Evolutionary conservation across 352 stramenopile genomes (phyloP).

Genomic region (Aphanomyces stellatus): DNA sequence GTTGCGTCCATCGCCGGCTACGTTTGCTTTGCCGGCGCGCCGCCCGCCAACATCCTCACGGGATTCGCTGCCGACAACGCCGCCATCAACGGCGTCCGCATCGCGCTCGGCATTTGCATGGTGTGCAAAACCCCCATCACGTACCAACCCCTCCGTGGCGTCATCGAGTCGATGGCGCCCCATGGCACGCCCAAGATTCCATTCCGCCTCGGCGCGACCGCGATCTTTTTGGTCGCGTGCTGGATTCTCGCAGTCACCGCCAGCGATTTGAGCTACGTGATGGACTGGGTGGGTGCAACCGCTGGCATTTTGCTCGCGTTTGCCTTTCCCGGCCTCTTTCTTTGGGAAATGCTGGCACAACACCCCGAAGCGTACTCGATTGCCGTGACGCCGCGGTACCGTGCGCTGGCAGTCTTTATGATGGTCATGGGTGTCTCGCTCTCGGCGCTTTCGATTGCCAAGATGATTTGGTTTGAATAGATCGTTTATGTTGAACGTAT

Average conservation of each 20-base stretch:
- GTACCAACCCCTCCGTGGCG: constrained; percentile 73
- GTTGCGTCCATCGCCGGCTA: constrained; percentile 61
- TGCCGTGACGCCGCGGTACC: background rate
- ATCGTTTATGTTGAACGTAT: background rate
- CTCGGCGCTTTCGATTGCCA: constrained; percentile 4
- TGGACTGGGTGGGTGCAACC: constrained; percentile 66
- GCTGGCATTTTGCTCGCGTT: constrained; percentile 64
- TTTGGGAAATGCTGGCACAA: constrained; percentile 42
- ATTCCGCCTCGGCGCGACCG: constrained; percentile 37
- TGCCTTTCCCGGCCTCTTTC: constrained; percentile 58
- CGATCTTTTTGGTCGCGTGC: constrained; percentile 52
- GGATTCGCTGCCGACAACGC: constrained; percentile 56
- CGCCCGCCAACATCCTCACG: constrained; percentile 78
- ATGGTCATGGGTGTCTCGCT: constrained; percentile 7
- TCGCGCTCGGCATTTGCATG: constrained; percentile 66
- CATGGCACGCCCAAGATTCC: constrained; percentile 21
- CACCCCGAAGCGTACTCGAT: background rate
- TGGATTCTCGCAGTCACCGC: constrained; percentile 55
- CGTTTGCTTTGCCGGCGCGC: constrained; percentile 68
- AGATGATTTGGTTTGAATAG: constrained; percentile 15
- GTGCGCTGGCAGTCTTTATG: constrained; percentile 8
- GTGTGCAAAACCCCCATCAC: constrained; percentile 79
- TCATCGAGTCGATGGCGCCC: constrained; percentile 19
- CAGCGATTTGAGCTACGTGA: constrained; percentile 55
- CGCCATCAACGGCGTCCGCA: constrained; percentile 66